These are phyloP conservation scores for Xerocomellus amylosporus DNA, from an alignment of 768 basidiomycete species.

Conservation along the genomic window DNA sequence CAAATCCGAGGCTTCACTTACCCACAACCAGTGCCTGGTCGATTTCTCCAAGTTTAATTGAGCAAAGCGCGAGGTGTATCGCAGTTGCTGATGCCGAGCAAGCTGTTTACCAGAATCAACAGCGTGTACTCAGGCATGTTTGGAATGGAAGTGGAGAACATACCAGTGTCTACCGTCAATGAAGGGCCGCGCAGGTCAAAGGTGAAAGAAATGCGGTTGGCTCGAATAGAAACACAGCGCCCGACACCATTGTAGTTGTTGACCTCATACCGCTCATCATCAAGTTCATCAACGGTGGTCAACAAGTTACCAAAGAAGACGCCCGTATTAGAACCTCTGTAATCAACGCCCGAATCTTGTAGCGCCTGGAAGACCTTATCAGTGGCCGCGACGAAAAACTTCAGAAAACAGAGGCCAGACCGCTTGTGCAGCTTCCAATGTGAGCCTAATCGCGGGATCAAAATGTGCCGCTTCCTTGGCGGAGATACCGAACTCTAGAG, in stretches of 20 bases:
- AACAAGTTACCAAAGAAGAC: slow-evolving; percentile 38
- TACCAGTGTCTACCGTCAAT: slow-evolving; percentile 40
- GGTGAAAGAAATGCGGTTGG: slow-evolving; percentile 35
- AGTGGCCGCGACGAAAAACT: not conserved
- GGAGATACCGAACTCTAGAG: slow-evolving; percentile 34
- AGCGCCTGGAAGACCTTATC: slow-evolving; percentile 25
- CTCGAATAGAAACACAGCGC: slow-evolving; percentile 30
- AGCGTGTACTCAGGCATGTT: not conserved
- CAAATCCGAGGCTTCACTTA: not conserved
- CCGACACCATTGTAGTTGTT: slow-evolving; percentile 30
- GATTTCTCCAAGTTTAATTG: slow-evolving; percentile 43
- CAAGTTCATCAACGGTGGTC: slow-evolving; percentile 27
- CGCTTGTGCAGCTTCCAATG: slow-evolving; percentile 32
- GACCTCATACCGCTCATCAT: slow-evolving; percentile 29
- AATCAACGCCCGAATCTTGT: slow-evolving; percentile 48
- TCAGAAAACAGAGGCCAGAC: slow-evolving; percentile 4
- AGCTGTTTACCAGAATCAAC: slow-evolving; percentile 6
- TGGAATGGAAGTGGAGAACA: not conserved
- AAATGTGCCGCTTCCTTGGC: slow-evolving; percentile 30
- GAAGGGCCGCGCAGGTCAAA: slow-evolving; percentile 46
- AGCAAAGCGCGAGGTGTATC: slow-evolving; percentile 47
- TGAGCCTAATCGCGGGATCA: slow-evolving; percentile 32
- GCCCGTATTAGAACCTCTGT: slow-evolving; percentile 41
- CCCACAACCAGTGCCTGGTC: slow-evolving; percentile 44
- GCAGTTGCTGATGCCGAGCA: slow-evolving; percentile 49